These are phyloP conservation scores for Yamadazyma kanchanaburiensis DNA, from an alignment of 1,139 yeast genomes.

Conservation along the genomic window DNA sequence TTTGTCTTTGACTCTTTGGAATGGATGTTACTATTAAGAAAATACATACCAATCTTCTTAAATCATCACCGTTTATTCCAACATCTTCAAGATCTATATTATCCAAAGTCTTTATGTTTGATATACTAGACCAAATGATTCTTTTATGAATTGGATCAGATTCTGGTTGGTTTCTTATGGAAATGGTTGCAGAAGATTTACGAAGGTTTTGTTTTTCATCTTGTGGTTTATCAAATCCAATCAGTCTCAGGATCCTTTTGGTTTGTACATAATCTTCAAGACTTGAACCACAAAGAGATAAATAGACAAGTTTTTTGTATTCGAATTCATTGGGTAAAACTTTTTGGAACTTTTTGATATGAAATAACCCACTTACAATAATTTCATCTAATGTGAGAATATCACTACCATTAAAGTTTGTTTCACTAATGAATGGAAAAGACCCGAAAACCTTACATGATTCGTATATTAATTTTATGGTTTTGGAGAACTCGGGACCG, in stretches of 20 bases:
- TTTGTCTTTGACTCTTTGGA: constrained; percentile 18
- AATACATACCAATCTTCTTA: constrained; percentile 42
- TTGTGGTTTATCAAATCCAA: constrained; percentile 2
- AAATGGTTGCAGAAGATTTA: constrained; percentile 1
- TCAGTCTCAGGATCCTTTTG: background rate
- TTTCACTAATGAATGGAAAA: constrained; percentile 28
- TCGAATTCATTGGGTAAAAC: constrained; percentile 15
- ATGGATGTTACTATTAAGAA: constrained; percentile 30
- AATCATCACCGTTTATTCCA: constrained; percentile 27
- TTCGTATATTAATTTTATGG: constrained; percentile 18
- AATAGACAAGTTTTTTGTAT: constrained; percentile 23
- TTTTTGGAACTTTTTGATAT: constrained; percentile 21
- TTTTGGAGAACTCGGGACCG: constrained; percentile 7
- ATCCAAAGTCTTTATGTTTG: constrained; percentile 18
- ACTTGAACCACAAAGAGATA: constrained; percentile 15
- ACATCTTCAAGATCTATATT: constrained; percentile 27
- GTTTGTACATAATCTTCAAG: background rate
- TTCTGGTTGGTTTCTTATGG: constrained; percentile 3
- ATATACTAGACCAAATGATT: constrained; percentile 11
- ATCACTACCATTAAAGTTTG: constrained; percentile 3
- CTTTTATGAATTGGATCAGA: constrained; percentile 2
- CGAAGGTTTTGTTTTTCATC: background rate
- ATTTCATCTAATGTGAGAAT: constrained; percentile 21
- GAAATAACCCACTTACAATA: constrained; percentile 22
- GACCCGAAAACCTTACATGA: constrained; percentile 25